phyloP scores from a whole-genome alignment of 139 green algal genomes.

The Edaphochlamys debaryana region DNA sequence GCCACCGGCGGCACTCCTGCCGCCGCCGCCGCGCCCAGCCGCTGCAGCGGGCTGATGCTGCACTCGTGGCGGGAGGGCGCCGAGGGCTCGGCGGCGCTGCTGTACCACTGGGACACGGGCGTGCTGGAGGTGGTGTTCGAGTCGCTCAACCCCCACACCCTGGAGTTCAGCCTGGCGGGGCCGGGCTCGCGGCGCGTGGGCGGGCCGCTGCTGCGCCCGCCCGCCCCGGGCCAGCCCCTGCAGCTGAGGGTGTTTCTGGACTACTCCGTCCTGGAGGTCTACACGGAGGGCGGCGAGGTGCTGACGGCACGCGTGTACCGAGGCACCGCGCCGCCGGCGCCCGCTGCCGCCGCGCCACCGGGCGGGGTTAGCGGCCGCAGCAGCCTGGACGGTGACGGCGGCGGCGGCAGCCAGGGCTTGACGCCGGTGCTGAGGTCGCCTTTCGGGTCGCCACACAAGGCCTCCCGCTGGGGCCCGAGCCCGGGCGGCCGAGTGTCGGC shows the following conservation, averaged over 20 bases:
- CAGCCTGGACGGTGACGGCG: too few relatives aligned
- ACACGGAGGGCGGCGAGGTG: constrained; percentile 63
- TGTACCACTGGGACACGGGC: constrained; percentile 77
- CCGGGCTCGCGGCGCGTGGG: constrained; percentile 61
- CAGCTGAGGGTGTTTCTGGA: constrained; percentile 83
- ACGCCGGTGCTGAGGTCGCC: too few relatives aligned
- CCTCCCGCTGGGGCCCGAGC: too few relatives aligned
- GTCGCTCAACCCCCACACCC: constrained; percentile 65
- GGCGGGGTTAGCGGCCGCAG: neutral
- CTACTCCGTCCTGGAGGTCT: constrained; percentile 79
- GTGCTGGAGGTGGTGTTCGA: constrained; percentile 74
- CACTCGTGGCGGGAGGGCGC: constrained; percentile 67
- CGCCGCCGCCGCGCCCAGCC: neutral
- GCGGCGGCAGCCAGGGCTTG: neutral
- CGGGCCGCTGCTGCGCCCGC: neutral
- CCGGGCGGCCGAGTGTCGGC: too few relatives aligned
- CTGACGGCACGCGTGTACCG: constrained; percentile 86
- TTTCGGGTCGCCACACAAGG: too few relatives aligned
- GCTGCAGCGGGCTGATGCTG: constrained; percentile 26
- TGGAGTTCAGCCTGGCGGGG: constrained; percentile 66
- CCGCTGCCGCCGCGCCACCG: neutral
- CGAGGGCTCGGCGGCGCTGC: constrained; percentile 78
- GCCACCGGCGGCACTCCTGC: neutral
- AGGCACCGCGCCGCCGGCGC: constrained; percentile 62
- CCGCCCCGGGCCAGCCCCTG: constrained; percentile 53